Evolutionary conservation across 139 green algal species (phyloP), one percentile per base, ranked within the genome.

Genomic region (Chlamydomonas sphaeroides): DNA sequence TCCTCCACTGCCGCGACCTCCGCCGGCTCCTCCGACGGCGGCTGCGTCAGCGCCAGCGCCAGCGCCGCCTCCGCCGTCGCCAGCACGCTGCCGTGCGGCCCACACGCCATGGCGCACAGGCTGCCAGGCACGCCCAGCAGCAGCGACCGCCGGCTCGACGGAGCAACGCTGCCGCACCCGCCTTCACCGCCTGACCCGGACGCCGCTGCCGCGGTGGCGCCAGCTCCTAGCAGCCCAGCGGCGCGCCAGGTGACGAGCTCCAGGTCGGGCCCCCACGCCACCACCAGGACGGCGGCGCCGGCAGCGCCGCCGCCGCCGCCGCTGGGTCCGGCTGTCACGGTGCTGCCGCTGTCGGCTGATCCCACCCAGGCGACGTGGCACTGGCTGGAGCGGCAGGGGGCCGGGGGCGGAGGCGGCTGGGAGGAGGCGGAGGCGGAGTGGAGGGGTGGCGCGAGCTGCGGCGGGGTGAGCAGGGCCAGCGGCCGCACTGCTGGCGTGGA

Each of bases 301-400:
- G 4, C 6, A 28, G 2, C 57, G 28, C 26, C 6, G 28, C 28
- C 57, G 28, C 57, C 6, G 57, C 57, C 28, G 28, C 57, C 5
- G 57, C 57, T 15, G 6, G 26, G 26, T 28, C 28, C 28, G 5
- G 25, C 3, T 36, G 45, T 41, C 5, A 72, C 45, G 51, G 32
- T 26, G 15, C 36, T 59, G 15, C 1, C 30, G 72, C 5, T 30
- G 10, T 6, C 25, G 2, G 30, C 38, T 3, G 17, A 30, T 20
- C 74, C 59, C 17, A 80, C 59, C 74, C 74, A 80, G 0, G 74
- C 74, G 17, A 70, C 59, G 41, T 80, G 74, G 38, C 74, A 80
- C 42, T 71, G 74, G 35, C 45, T 25, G 5, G 59, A 80, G 39
- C 74, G 57, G 59, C 74, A 80, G 1, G 17, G 8, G 70, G 30